Evolutionary conservation across 352 stramenopile species (phyloP), one percentile per base, ranked within the genome.

Genomic region (Globisporangium nagaii): DNA sequence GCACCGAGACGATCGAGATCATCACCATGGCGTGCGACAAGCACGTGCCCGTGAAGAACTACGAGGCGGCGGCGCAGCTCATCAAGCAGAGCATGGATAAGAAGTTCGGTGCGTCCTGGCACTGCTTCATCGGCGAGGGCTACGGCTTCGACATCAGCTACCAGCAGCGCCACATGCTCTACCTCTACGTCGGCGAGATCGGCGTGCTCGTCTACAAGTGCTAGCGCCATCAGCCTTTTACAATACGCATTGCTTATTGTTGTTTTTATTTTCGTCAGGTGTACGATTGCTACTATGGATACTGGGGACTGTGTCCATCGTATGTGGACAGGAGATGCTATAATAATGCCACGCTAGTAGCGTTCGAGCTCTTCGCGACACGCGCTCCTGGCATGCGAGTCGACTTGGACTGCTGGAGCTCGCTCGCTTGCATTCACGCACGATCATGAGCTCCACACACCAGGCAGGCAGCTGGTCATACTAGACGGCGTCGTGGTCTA

Each of bases 51-150:
- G 64, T 87, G 17, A 95, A 97, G 63, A 97, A 98, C 72, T 98
- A 98, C 71, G 93, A 98, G 66, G 88, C 80, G 0, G 84, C 85
- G 11, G 79, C 86, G 48, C 84, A 96, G 61, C 71, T 96, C 13
- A 98, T 98, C 58, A 98, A 98, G 68, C 88, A 97, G 64, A 97
- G 87, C 28, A 91, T 98, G 70, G 95, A 98, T 76, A 98, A 98
- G 74, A 98, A 98, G 67, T 98, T 98, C 66, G 96, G 93, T 5
- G 76, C 86, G 13, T 96, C 90, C 4, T 98, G 95, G 95, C 93
- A 98, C 67, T 97, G 90, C 66, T 95, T 94, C 54, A 96, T 98
- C 20, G 95, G 93, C 30, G 96, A 98, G 69, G 95, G 95, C 12
- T 98, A 98, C 66, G 94, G 90, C 45, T 98, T 98, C 65, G 91